Conservation (phyloP, 768 basidiomycete species). For the Aureoboletus auriporus region DNA sequence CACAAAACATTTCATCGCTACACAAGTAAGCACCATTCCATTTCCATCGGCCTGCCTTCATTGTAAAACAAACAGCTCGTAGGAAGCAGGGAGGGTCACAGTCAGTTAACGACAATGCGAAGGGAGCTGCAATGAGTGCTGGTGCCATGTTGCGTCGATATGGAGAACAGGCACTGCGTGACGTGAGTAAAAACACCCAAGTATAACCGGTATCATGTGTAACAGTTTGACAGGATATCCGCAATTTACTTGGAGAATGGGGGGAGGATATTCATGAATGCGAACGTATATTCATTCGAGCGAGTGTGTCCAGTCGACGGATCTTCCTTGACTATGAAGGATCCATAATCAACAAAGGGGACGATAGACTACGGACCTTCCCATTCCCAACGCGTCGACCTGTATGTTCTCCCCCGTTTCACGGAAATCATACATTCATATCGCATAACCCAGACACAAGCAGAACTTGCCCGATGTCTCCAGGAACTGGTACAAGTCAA, state of each 20-base stretch:
- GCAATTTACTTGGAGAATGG: constrained; percentile 80
- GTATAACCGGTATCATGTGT: neutral
- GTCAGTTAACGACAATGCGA: constrained; percentile 86
- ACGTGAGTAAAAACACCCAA: constrained; percentile 49
- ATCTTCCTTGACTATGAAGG: constrained; percentile 91
- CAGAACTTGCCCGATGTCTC: constrained; percentile 84
- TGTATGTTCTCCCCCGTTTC: constrained; percentile 40
- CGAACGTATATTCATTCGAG: constrained; percentile 89
- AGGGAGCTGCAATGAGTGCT: constrained; percentile 89
- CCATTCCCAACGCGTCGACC: constrained; percentile 96
- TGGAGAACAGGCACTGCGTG: constrained; percentile 88
- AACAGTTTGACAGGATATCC: constrained; percentile 66
- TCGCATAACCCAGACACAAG: constrained; percentile 61
- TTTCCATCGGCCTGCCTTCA: neutral
- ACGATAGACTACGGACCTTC: constrained; percentile 81
- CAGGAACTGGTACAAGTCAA: constrained; percentile 83
- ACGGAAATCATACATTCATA: constrained; percentile 1
- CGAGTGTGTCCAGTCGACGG: constrained; percentile 79
- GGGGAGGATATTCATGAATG: constrained; percentile 79
- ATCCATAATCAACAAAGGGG: constrained; percentile 71
- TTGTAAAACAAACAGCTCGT: constrained; percentile 58
- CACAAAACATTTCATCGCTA: constrained; percentile 99
- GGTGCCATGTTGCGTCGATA: constrained; percentile 92
- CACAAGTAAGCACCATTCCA: constrained; percentile 65
- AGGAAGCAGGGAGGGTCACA: constrained; percentile 97